phyloP scores from a whole-genome alignment of 2,329 filamentous ascomycete species.

The Fusarium clavum region DNA sequence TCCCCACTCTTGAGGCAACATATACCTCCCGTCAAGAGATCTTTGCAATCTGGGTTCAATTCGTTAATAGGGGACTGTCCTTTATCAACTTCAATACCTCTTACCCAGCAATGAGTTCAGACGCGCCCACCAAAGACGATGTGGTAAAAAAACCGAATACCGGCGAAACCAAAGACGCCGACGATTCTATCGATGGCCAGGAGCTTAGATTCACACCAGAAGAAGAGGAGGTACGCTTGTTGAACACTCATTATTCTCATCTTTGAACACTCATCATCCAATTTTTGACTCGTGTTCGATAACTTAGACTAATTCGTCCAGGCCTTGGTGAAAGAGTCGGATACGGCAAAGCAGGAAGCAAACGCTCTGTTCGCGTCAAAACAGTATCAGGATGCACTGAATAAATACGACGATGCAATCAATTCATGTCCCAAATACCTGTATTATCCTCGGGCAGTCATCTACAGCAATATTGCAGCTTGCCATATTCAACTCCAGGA shows the following conservation, averaged over 20 bases:
- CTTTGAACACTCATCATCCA: neutral
- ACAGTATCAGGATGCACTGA: slow-evolving; percentile 81
- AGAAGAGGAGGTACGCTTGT: slow-evolving; percentile 64
- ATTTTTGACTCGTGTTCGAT: neutral
- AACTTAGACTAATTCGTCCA: slow-evolving; percentile 48
- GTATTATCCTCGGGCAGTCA: slow-evolving; percentile 87
- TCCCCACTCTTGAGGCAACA: neutral
- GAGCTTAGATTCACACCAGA: slow-evolving; percentile 61
- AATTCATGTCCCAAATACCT: slow-evolving; percentile 84
- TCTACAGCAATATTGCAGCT: slow-evolving; percentile 89
- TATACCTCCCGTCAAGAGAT: neutral
- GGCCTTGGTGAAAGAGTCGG: slow-evolving; percentile 77
- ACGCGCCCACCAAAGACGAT: slow-evolving; percentile 2
- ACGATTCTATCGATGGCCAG: slow-evolving; percentile 38
- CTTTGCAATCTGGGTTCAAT: no score
- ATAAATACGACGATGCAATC: slow-evolving; percentile 84
- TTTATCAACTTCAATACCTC: neutral
- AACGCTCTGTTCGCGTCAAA: slow-evolving; percentile 82
- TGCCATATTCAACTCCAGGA: slow-evolving; percentile 87
- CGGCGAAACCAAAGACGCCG: neutral
- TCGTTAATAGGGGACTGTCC: neutral
- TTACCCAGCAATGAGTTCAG: slow-evolving; percentile 12
- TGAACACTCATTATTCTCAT: no score
- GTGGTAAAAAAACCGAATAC: neutral
- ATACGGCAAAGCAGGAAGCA: slow-evolving; percentile 77